phyloP scores from a whole-genome alignment of 1,139 yeast species.

The Geotrichum aggregatum region DNA sequence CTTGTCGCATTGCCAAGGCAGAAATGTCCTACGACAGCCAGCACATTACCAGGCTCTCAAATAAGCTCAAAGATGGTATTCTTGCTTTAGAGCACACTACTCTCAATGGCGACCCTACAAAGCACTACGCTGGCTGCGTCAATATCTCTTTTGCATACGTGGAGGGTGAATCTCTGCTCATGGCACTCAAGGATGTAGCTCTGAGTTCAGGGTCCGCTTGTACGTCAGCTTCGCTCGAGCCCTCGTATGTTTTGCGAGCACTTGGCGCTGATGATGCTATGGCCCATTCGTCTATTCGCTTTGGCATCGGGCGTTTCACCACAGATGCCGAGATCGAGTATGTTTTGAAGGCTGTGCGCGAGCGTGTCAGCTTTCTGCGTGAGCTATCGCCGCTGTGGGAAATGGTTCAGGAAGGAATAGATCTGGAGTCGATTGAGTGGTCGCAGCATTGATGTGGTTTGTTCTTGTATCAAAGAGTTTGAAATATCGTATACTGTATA shows the following conservation, averaged over 20 bases:
- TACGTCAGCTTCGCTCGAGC: conserved; percentile 96
- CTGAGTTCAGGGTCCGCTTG: conserved; percentile 89
- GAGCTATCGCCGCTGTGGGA: conserved; percentile 96
- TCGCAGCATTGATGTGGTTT: conserved; percentile 66
- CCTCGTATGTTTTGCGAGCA: conserved; percentile 93
- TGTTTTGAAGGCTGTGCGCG: conserved; percentile 78
- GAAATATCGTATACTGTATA: too few relatives aligned
- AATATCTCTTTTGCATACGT: conserved; percentile 94
- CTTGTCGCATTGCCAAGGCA: conserved; percentile 72
- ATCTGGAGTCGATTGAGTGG: conserved; percentile 91
- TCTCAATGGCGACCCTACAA: conserved; percentile 74
- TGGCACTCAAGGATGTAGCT: conserved; percentile 97
- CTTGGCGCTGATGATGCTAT: conserved; percentile 96
- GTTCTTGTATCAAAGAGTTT: too few relatives aligned
- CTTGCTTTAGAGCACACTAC: conserved; percentile 82
- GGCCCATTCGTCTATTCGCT: conserved; percentile 95
- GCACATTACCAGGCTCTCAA: conserved; percentile 66
- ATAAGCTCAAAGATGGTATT: conserved; percentile 67
- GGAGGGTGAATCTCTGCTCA: conserved; percentile 94
- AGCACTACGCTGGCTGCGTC: conserved; percentile 87
- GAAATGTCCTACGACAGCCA: conserved; percentile 72
- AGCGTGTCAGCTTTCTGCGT: conserved; percentile 86
- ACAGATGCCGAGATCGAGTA: conserved; percentile 85
- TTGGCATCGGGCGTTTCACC: conserved; percentile 98
- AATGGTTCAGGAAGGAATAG: conserved; percentile 45